A percentile compares a stretch with the other conserved stretches of the same genome.
These are phyloP conservation scores for Suillus decipiens DNA, from an alignment of 768 basidiomycete genomes.

Conservation along the genomic window DNA sequence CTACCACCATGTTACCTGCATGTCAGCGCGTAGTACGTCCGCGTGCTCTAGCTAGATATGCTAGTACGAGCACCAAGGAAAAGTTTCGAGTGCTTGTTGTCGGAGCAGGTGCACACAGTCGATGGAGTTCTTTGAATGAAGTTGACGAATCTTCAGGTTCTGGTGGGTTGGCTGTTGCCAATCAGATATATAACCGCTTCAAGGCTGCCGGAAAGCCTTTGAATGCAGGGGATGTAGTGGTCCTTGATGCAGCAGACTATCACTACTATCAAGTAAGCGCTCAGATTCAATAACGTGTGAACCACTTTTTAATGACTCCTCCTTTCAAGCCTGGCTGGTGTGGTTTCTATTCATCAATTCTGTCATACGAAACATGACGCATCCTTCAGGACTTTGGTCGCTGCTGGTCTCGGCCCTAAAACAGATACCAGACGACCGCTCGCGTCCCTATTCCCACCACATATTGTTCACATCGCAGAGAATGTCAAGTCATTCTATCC, in stretches of 20 bases:
- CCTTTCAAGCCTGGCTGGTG: constrained; percentile 83
- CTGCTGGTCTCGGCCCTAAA: constrained; percentile 80
- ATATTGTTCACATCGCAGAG: constrained; percentile 71
- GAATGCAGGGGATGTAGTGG: constrained; percentile 75
- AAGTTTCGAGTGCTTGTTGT: constrained; percentile 85
- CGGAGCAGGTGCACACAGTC: constrained; percentile 67
- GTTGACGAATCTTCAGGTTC: constrained; percentile 52
- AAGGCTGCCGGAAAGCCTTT: constrained; percentile 66
- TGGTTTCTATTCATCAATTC: constrained; percentile 16
- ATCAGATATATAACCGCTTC: constrained; percentile 86
- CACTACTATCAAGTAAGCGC: constrained; percentile 81
- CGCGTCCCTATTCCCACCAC: constrained; percentile 67
- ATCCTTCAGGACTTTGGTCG: constrained; percentile 79
- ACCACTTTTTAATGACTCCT: background rate
- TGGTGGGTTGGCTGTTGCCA: constrained; percentile 80
- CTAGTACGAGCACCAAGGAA: constrained; percentile 36
- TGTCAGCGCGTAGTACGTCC: constrained; percentile 13
- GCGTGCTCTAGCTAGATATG: constrained; percentile 20
- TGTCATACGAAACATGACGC: background rate
- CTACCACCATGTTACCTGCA: constrained; percentile 10
- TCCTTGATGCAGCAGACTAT: constrained; percentile 77
- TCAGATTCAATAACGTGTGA: background rate
- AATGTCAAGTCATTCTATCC: constrained; percentile 78
- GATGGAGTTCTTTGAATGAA: background rate
- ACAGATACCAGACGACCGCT: constrained; percentile 66